Percentiles rank a stretch among this genome's conserved stretches.
phyloP scores from a whole-genome alignment of 106 monocot genomes.

The Narthecium ossifragum region DNA sequence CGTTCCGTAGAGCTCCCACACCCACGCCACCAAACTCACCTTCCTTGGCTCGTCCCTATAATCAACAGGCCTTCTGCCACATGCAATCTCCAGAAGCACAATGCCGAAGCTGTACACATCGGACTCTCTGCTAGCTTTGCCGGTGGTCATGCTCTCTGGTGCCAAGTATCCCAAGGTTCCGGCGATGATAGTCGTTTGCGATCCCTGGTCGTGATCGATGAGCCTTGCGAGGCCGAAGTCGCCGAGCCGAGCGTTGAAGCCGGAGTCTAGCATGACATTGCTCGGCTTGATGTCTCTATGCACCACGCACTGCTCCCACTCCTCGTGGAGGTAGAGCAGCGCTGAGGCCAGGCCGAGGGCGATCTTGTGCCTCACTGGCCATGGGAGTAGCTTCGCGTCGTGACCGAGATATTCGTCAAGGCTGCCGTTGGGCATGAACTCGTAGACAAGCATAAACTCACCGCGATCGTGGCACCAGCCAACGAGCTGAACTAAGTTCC shows the following conservation, averaged over 20 bases:
- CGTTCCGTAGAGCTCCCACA: conserved; percentile 33
- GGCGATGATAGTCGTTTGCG: conserved; percentile 29
- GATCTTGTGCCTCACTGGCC: conserved; percentile 36
- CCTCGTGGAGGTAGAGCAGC: conserved; percentile 59
- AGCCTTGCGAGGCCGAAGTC: conserved; percentile 43
- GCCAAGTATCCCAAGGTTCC: conserved; percentile 39
- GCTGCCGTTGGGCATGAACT: conserved; percentile 62
- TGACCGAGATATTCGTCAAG: conserved; percentile 37
- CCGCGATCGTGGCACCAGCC: conserved; percentile 50
- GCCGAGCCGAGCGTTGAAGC: conserved; percentile 28
- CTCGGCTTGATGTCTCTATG: conserved; percentile 29
- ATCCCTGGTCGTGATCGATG: conserved; percentile 20
- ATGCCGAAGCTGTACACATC: conserved; percentile 45
- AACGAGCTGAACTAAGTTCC: conserved; percentile 48
- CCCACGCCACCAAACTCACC: conserved; percentile 18
- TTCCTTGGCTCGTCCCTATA: background rate
- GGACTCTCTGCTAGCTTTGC: conserved; percentile 33
- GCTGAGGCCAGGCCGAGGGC: conserved; percentile 35
- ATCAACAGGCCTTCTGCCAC: conserved; percentile 32
- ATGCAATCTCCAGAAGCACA: conserved; percentile 28
- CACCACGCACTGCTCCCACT: conserved; percentile 44
- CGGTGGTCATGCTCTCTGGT: conserved; percentile 21
- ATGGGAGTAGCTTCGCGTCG: conserved; percentile 9
- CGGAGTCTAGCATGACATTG: conserved; percentile 32
- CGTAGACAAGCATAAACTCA: conserved; percentile 51